phyloP scores from a whole-genome alignment of 2,329 filamentous ascomycete species.

The Hymenoscyphus linearis region DNA sequence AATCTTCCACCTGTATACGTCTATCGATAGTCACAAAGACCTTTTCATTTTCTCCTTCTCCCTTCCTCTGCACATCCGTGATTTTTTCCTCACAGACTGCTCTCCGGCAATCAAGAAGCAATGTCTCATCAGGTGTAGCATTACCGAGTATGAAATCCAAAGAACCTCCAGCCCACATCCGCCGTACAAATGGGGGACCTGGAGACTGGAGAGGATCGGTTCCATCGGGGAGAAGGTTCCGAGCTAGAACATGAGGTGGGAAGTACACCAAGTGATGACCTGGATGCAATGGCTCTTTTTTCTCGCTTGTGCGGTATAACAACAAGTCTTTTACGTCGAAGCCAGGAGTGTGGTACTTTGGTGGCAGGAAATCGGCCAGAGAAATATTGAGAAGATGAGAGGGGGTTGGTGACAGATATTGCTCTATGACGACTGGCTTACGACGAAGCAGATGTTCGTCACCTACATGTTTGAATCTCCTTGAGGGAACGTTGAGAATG shows the following conservation, averaged over 20 bases:
- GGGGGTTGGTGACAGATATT: constrained; percentile 55
- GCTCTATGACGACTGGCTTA: constrained; percentile 29
- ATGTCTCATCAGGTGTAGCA: neutral
- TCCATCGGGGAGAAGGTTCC: constrained; percentile 69
- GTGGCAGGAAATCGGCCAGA: constrained; percentile 50
- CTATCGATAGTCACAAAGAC: constrained; percentile 29
- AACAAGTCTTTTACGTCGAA: constrained; percentile 19
- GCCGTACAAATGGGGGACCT: constrained; percentile 62
- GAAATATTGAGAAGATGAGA: constrained; percentile 62
- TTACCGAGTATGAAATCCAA: constrained; percentile 46
- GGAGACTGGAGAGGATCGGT: constrained; percentile 78
- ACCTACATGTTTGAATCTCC: neutral
- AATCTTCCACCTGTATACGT: constrained; percentile 18
- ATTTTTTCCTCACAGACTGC: constrained; percentile 43
- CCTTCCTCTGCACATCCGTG: constrained; percentile 29
- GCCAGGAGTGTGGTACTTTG: constrained; percentile 25
- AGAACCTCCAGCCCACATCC: constrained; percentile 85
- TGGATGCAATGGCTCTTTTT: constrained; percentile 46
- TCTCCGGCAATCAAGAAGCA: constrained; percentile 29
- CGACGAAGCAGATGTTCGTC: constrained; percentile 18
- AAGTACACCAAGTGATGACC: constrained; percentile 88
- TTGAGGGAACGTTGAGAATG: neutral
- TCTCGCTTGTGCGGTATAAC: too few relatives aligned
- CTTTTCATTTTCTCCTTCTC: constrained; percentile 25
- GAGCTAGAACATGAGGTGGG: constrained; percentile 60